These are phyloP conservation scores for Eruca vesicaria DNA, from an alignment of 441 rosid genomes.

Conservation along the genomic window DNA sequence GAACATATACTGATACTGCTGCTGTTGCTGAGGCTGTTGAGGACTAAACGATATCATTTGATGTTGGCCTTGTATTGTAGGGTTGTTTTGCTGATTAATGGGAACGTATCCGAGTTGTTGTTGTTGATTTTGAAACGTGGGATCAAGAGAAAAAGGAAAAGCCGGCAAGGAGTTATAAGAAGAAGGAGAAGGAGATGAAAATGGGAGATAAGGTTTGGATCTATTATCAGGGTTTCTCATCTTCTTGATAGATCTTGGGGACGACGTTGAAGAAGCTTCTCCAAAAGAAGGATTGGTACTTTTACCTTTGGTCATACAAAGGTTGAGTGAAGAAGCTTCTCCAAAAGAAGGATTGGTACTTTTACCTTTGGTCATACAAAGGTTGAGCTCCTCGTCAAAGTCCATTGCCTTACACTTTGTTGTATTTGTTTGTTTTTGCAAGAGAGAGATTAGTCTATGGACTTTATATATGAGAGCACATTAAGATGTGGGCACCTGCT, in stretches of 20 bases:
- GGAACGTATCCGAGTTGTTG: constrained; percentile 23
- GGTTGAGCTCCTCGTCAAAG: constrained; percentile 35
- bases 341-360: constrained; percentile 40
- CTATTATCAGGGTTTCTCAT: constrained; percentile 53
- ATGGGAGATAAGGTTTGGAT: constrained; percentile 25
- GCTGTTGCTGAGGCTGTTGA: constrained; percentile 38
- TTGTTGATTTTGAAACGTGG: constrained; percentile 33
- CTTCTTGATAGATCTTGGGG: constrained; percentile 71
- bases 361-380: constrained; percentile 42
- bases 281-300: constrained; percentile 40
- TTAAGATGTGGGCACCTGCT: not conserved
- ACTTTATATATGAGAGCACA: constrained; percentile 20
- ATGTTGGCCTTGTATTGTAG: constrained; percentile 27
- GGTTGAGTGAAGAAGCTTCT: constrained; percentile 60
- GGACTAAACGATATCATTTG: constrained; percentile 78
- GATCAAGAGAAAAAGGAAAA: constrained; percentile 57
- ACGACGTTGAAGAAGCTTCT: constrained; percentile 52
- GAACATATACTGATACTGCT: constrained; percentile 60
- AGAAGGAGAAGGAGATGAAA: constrained; percentile 8
- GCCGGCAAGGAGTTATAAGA: constrained; percentile 33
- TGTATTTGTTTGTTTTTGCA: not conserved
- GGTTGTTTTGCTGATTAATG: not conserved
- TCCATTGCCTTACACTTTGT: constrained; percentile 10
- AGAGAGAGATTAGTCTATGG: constrained; percentile 5
- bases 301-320: constrained; percentile 45